Evolutionary conservation across 1,139 yeast genomes (phyloP).

Genomic region (Magnusiomyces sp.): DNA sequence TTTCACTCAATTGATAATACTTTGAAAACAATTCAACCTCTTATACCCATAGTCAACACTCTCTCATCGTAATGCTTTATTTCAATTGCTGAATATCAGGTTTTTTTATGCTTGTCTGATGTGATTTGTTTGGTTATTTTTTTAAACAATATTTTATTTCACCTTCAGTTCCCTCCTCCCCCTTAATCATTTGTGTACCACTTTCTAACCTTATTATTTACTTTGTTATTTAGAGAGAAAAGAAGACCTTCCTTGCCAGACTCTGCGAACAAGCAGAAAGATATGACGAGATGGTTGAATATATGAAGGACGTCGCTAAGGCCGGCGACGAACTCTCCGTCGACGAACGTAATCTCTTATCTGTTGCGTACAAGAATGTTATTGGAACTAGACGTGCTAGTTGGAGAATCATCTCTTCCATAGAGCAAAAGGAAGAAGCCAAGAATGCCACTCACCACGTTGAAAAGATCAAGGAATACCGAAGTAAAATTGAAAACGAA

Average conservation of each 20-base stretch:
- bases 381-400: slow-evolving; percentile 99
- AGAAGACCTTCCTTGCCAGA: slow-evolving; percentile 96
- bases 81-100: too few species aligned
- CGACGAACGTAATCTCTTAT: slow-evolving; percentile 93
- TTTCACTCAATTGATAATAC: too few species aligned
- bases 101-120: too few species aligned
- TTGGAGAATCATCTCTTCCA: slow-evolving; percentile 97
- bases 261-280: slow-evolving; percentile 99
- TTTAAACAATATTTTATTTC: too few species aligned
- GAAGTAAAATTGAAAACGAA: slow-evolving; percentile 89
- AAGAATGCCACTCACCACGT: slow-evolving; percentile 90
- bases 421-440: slow-evolving; percentile 96
- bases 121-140: too few species aligned
- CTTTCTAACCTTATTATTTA: background rate
- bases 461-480: slow-evolving; percentile 82
- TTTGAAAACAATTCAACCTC: too few species aligned
- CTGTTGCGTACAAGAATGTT: slow-evolving; percentile 96
- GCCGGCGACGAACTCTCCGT: slow-evolving; percentile 93
- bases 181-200: background rate
- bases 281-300: slow-evolving; percentile 92
- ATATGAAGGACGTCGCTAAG: slow-evolving; percentile 96
- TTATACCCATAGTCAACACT: too few species aligned
- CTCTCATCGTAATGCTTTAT: too few species aligned
- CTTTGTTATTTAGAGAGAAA: slow-evolving; percentile 41
- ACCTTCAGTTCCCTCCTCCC: too few species aligned